Base-by-base conservation (phyloP, 1,139 yeast species). In the Geotrichum siamense region DNA sequence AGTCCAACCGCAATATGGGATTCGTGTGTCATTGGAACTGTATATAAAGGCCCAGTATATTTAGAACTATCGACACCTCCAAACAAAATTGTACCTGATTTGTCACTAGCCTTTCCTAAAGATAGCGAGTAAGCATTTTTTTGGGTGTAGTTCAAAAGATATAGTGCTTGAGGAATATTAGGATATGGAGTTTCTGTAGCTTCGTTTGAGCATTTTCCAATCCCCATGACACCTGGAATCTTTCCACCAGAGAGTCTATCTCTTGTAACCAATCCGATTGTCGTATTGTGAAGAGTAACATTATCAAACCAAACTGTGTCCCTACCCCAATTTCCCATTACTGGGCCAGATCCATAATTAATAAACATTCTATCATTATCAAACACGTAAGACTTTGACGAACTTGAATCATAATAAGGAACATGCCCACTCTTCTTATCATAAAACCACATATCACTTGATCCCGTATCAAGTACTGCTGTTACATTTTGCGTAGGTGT, bases 311-410 rank as follows among this genome's bases (percentile, higher is more conserved):
- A 48, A 23, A 78, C 61, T 30, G 63, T 61, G 54, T 81, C 91
- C 41, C 65, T 64, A 41, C 79, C 83, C 77, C 79, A 80, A 36
- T 67, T 56, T 37, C 93, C 91, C 3, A 51, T 47, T 1, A 89
- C 87, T 9, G 55, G 49, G 2, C 62, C 62, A 0, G 54, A 48
- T 5, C 60, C 60, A 37, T 58, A 58, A 20, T 44, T 28, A 39
- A 58, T 57, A 22, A 44, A 45, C 39, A 58, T 53, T 15, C 47
- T 49, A 15, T 52, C 41, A 22, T 47, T 47, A 39, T 50, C 45
- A 37, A 27, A 44, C 12, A 48, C 47, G 40, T 49, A 56, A 3
- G 56, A 48, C 5, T 57, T 48, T 3, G 62, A 58, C 12, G 51
- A 37, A 15, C 44, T 33, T 1, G 57, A 49, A 44, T 51, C 50